Conservation (phyloP, 2,329 filamentous ascomycete species). For the Hansfordia pulvinata region DNA sequence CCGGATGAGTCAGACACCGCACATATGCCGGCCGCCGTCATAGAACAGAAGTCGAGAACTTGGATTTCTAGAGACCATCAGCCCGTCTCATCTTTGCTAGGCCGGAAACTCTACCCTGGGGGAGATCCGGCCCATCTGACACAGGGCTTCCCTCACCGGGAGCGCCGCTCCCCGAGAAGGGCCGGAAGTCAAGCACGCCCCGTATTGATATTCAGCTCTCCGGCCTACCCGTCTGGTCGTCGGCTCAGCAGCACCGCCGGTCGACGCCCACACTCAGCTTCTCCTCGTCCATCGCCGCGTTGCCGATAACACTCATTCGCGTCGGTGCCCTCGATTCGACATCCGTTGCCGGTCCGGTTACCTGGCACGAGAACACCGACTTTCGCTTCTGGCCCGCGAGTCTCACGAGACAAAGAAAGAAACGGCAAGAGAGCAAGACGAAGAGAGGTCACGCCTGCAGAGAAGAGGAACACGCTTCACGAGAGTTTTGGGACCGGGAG, state of each 20-base stretch:
- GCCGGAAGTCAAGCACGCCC: too few species aligned
- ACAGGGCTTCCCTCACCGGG: constrained; percentile 26
- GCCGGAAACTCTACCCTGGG: constrained; percentile 21
- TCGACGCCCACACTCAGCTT: too few species aligned
- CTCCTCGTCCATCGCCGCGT: too few species aligned
- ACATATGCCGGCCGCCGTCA: constrained; percentile 39
- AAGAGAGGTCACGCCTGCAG: constrained; percentile 1
- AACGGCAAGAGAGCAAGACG: constrained; percentile 3
- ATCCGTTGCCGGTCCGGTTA: constrained; percentile 39
- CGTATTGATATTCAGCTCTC: too few species aligned
- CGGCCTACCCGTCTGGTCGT: too few species aligned
- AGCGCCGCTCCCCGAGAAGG: constrained; percentile 15
- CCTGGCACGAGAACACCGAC: too few species aligned
- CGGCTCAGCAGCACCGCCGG: too few species aligned
- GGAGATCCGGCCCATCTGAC: constrained; percentile 21
- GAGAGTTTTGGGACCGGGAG: constrained; percentile 3
- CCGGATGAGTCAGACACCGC: constrained; percentile 24
- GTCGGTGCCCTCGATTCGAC: constrained; percentile 23
- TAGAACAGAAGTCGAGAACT: constrained; percentile 36
- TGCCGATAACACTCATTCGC: constrained; percentile 40
- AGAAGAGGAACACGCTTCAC: constrained; percentile 5
- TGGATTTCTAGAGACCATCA: constrained; percentile 35
- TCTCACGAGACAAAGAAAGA: constrained; percentile 5
- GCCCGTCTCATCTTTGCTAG: constrained; percentile 22
- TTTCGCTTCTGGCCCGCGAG: too few species aligned